Evolutionary conservation across 768 basidiomycete species (phyloP).

Genomic region (Psilocybe tampanensis): DNA sequence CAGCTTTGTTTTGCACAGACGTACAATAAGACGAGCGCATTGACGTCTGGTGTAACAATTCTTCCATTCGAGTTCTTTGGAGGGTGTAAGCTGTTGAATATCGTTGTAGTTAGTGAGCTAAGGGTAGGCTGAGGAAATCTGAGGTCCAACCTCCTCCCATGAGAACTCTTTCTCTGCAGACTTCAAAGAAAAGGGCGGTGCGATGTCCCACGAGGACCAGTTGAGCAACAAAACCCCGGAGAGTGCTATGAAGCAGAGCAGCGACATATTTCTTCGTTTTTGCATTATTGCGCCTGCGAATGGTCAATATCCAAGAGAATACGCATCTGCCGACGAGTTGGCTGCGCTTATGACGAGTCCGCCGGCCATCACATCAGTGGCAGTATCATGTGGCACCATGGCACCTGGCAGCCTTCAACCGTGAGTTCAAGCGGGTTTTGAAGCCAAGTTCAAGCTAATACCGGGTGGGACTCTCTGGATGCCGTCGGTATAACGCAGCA

Average conservation of each 20-base stretch:
- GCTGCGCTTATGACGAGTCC: too few species aligned
- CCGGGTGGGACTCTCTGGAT: too few species aligned
- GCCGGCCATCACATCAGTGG: too few species aligned
- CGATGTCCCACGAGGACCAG: background rate
- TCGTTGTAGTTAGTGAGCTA: background rate
- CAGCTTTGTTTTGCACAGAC: background rate
- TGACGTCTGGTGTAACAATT: constrained; percentile 4
- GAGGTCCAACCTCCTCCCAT: background rate
- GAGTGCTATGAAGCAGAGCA: background rate
- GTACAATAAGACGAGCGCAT: constrained; percentile 13
- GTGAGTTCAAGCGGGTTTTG: too few species aligned
- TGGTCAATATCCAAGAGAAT: background rate
- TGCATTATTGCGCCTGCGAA: background rate
- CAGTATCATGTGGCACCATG: constrained; percentile 44
- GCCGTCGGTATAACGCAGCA: too few species aligned
- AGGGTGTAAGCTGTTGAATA: constrained; percentile 2
- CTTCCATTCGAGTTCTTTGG: constrained; percentile 7
- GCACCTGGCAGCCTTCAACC: too few species aligned
- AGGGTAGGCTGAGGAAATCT: background rate
- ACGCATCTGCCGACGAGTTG: background rate
- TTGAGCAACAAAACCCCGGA: background rate
- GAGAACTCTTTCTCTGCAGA: background rate
- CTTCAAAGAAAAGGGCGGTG: background rate
- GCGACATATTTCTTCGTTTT: background rate
- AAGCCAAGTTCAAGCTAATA: too few species aligned